These are phyloP conservation scores for Chaetomiaceae sp. DNA, from an alignment of 2,329 filamentous ascomycete genomes.

Conservation along the genomic window DNA sequence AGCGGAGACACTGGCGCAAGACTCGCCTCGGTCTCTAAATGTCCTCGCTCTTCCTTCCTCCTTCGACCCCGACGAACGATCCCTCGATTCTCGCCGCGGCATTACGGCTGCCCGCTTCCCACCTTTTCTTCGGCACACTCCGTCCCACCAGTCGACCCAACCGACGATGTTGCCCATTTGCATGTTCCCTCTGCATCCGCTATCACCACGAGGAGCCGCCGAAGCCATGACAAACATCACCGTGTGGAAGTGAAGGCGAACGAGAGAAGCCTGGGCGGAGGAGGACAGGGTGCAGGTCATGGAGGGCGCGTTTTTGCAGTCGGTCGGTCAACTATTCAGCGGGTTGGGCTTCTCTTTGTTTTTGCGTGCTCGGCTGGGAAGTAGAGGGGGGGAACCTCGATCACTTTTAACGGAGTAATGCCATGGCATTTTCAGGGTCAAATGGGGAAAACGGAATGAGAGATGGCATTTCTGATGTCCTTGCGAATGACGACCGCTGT, in stretches of 20 bases:
- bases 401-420: conserved; percentile 22
- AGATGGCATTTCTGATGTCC: conserved; percentile 17
- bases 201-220: conserved; percentile 1
- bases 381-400: conserved; percentile 13
- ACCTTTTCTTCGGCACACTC: neutral
- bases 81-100: conserved; percentile 7
- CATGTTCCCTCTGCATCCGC: neutral
- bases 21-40: conserved; percentile 96
- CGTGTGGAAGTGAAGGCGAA: neutral
- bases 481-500: conserved; percentile 7
- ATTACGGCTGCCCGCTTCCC: neutral
- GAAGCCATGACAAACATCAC: conserved; percentile 4
- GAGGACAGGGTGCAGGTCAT: conserved; percentile 3
- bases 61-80: conserved; percentile 14
- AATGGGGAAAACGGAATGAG: conserved; percentile 23
- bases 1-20: conserved; percentile 99
- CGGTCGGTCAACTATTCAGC: conserved; percentile 5
- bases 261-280: conserved; percentile 1
- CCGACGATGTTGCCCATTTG: neutral
- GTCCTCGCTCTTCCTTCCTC: conserved; percentile 39
- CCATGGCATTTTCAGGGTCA: conserved; percentile 24
- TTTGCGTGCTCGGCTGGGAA: conserved; percentile 14
- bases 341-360: conserved; percentile 17
- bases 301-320: conserved; percentile 1
- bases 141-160: neutral